Conservation (phyloP, 2,329 filamentous ascomycete species). For the Aureobasidium uvarum region DNA sequence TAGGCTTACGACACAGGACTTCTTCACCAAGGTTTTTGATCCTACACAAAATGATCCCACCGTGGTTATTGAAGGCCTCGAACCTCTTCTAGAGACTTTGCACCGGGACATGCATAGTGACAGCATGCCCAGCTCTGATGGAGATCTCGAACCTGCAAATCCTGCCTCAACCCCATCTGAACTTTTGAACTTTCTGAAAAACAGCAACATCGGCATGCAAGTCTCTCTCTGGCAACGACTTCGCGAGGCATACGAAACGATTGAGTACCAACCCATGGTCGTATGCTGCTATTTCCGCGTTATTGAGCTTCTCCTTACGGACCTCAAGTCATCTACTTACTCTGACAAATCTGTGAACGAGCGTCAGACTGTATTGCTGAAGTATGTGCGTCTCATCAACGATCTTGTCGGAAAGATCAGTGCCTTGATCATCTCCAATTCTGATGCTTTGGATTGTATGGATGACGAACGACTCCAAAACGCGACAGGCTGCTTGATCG, state of each 20-base stretch:
- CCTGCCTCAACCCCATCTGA: constrained; percentile 55
- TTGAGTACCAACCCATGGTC: constrained; percentile 82
- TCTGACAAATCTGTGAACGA: constrained; percentile 57
- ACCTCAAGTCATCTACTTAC: constrained; percentile 62
- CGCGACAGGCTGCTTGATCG: constrained; percentile 69
- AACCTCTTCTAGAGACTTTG: constrained; percentile 78
- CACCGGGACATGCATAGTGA: constrained; percentile 37
- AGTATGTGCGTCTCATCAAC: constrained; percentile 75
- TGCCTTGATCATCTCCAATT: constrained; percentile 62
- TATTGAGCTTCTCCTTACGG: constrained; percentile 75
- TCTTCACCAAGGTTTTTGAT: constrained; percentile 87
- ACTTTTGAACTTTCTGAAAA: constrained; percentile 79
- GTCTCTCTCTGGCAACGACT: constrained; percentile 88
- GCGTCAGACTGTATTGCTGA: constrained; percentile 69
- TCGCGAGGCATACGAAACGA: constrained; percentile 81
- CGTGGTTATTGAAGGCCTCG: constrained; percentile 83
- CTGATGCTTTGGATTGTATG: constrained; percentile 74
- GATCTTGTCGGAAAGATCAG: constrained; percentile 71
- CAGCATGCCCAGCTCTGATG: not conserved
- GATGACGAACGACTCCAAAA: constrained; percentile 74
- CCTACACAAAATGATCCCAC: constrained; percentile 78
- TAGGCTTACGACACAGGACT: constrained; percentile 92
- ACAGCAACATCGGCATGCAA: constrained; percentile 76
- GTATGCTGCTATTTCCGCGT: constrained; percentile 83
- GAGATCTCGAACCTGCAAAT: not conserved